Conservation (phyloP, 139 green algal genomes). For the Monoraphidium neglectum region DNA sequence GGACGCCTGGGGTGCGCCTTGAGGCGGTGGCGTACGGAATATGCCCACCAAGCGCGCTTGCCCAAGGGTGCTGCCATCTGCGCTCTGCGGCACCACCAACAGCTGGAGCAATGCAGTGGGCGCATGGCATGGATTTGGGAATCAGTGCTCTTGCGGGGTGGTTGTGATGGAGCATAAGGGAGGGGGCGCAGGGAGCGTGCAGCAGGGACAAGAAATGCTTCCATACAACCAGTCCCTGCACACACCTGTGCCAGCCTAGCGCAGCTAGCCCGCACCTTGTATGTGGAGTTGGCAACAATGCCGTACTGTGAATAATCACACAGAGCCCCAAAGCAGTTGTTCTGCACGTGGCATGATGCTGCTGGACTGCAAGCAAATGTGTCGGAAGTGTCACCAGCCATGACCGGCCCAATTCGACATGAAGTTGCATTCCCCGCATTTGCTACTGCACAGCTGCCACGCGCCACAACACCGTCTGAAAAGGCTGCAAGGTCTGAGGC, state of each 20-base stretch:
- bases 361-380: background rate
- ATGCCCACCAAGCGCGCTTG: constrained; percentile 8
- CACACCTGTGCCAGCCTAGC: constrained; percentile 6
- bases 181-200: background rate
- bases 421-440: background rate
- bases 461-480: constrained; percentile 4
- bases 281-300: constrained; percentile 35
- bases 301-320: constrained; percentile 33
- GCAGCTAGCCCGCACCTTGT: constrained; percentile 32
- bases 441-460: background rate
- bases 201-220: background rate
- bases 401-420: constrained; percentile 12
- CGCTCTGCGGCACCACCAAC: constrained; percentile 10
- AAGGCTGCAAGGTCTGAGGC: background rate
- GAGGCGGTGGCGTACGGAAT: constrained; percentile 5
- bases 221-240: too few relatives aligned
- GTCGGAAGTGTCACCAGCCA: background rate
- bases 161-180: too few relatives aligned
- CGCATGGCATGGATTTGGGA: too few relatives aligned
- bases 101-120: too few relatives aligned
- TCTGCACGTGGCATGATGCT: constrained; percentile 18
- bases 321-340: constrained; percentile 29
- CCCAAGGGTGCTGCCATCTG: background rate
- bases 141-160: too few relatives aligned
- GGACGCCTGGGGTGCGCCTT: background rate